Base-by-base conservation (phyloP, 805 yeast species). In the Saccharomycopsis selenospora region DNA sequence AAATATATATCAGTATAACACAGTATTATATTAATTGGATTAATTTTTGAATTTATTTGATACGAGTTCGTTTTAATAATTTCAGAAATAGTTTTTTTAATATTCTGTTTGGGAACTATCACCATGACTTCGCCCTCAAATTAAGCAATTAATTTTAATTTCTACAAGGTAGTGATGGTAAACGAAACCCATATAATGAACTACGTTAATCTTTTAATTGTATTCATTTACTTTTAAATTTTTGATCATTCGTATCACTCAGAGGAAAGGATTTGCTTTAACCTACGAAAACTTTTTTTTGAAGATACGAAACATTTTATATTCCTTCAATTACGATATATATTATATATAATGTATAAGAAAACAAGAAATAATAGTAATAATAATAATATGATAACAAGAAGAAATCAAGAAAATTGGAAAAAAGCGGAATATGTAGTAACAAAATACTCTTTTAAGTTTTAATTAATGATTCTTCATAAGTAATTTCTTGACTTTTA, bases 141-240 rank as follows among this genome's bases (percentile, higher is more conserved):
- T 20, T 33, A 33, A 33, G 18, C 24, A 13, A 11, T 13, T 18
- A 14, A n/a, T 23, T 18, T 22, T 25, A 54, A n/a, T n/a, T n/a
- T n/a, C n/a, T 50, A 43, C 52, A 42, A 63, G 71, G 59, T 65
- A 64, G 61, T 59, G 57, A 64, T 68, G 77, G 77, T 76, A 76
- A 76, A 76, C 80, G 76, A 74, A 61, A 63, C 79, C 79, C 80
- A 62, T 44, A 76, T 49, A 76, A 52, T 43, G 44, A 59, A 36
- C 43, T 46, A n/a, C n/a, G n/a, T n/a, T n/a, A n/a, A n/a, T n/a
- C n/a, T n/a, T n/a, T n/a, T n/a, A n/a, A n/a, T n/a, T n/a, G n/a
- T n/a, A n/a, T n/a, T n/a, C n/a, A n/a, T n/a, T n/a, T n/a, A n/a
- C n/a, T n/a, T n/a, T n/a, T n/a, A n/a, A n/a, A n/a, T n/a, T n/a